Conservation (phyloP, 176 grass and related monocot species). For the Triticum timopheevii region DNA sequence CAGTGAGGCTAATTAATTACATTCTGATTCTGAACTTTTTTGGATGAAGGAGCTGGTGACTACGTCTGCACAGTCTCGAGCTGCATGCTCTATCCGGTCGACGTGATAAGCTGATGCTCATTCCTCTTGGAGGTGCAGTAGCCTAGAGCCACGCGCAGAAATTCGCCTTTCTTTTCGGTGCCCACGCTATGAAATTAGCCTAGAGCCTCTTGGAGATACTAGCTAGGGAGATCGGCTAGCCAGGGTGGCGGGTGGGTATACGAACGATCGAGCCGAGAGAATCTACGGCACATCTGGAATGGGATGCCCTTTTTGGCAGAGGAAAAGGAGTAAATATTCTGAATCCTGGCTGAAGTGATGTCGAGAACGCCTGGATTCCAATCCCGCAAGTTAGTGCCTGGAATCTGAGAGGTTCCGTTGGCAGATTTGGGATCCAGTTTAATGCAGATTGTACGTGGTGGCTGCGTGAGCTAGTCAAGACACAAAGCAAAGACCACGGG, state of each 20-base stretch:
- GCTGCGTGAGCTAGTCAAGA: slow-evolving; percentile 3
- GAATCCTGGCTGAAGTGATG: slow-evolving; percentile 21
- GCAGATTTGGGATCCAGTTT: slow-evolving; percentile 39
- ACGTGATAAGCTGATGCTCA: neutral
- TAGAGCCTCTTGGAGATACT: too few relatives aligned
- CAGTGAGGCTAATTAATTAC: neutral
- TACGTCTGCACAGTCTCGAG: neutral
- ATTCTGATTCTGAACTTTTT: too few relatives aligned
- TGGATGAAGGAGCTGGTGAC: neutral
- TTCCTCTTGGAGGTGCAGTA: neutral
- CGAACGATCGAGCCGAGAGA: neutral
- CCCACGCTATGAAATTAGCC: neutral
- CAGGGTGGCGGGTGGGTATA: slow-evolving; percentile 17
- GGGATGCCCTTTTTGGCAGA: neutral
- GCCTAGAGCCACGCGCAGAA: neutral
- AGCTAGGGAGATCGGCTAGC: neutral
- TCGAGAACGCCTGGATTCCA: slow-evolving; percentile 35
- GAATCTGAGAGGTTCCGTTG: slow-evolving; percentile 29
- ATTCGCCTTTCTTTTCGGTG: neutral
- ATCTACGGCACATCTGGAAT: neutral
- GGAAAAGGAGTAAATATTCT: neutral
- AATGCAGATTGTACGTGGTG: slow-evolving; percentile 5
- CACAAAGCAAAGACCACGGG: neutral
- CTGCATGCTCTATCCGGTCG: neutral
- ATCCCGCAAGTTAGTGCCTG: slow-evolving; percentile 27